These are phyloP conservation scores for Epichloe glyceriae DNA, from an alignment of 2,329 filamentous ascomycete species.

Conservation along the genomic window DNA sequence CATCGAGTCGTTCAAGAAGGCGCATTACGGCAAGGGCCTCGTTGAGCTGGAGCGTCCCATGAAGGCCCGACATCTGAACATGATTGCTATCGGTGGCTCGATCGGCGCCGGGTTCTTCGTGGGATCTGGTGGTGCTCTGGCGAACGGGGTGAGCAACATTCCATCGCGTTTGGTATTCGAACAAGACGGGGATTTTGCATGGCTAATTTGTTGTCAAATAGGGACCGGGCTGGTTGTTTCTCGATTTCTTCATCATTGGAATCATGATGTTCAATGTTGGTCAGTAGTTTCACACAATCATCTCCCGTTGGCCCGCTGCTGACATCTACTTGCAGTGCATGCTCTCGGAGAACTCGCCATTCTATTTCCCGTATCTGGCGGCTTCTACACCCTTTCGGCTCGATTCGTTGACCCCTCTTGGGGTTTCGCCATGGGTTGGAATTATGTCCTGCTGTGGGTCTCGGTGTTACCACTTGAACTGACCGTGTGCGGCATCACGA, in stretches of 20 bases:
- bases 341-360: conserved; percentile 46
- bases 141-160: conserved; percentile 25
- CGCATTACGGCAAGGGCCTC: conserved; percentile 19
- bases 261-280: conserved; percentile 47
- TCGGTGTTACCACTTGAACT: conserved; percentile 34
- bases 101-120: conserved; percentile 53
- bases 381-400: conserved; percentile 45
- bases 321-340: conserved; percentile 24
- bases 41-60: conserved; percentile 30
- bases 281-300: conserved; percentile 7
- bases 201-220: conserved; percentile 6
- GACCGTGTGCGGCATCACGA: conserved; percentile 35
- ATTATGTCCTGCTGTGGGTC: conserved; percentile 35
- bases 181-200: too few relatives aligned
- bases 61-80: conserved; percentile 42
- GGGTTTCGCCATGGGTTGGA: conserved; percentile 40
- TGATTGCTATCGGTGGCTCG: conserved; percentile 38
- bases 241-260: conserved; percentile 42
- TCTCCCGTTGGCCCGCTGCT: background rate
- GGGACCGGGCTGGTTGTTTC: conserved; percentile 30
- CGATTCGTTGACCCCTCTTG: conserved; percentile 48
- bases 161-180: background rate
- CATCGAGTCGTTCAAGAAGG: conserved; percentile 24
- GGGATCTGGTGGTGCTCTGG: conserved; percentile 38
- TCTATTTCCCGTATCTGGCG: conserved; percentile 46